Evolutionary conservation across 1,284 basidiomycete species (phyloP), one percentile per base, ranked within the genome.

Genomic region (Malassezia equina): DNA sequence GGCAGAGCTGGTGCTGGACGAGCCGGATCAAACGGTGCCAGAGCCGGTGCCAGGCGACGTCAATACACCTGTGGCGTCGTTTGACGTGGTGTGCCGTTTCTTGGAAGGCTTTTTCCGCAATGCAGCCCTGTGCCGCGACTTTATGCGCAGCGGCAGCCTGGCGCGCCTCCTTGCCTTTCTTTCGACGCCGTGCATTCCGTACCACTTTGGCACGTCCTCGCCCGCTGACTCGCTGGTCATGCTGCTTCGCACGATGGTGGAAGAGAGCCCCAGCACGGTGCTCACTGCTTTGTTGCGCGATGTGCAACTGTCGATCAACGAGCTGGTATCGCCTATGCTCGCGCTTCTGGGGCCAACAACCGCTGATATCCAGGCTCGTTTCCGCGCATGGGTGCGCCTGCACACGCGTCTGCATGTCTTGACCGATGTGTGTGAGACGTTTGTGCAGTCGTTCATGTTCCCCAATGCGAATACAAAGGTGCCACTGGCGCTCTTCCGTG

Each of bases 61-160:
- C 28, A 71, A 73, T 25, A 52, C 47, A 9, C 65, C 67, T 28
- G 58, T 71, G 25, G 56, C 52, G 12, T 62, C 61, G 43, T 71
- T 74, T 52, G 69, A 74, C 32, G 64, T 70, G 7, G 42, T 62
- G 34, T 62, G 70, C 11, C 71, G 70, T 36, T 71, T 74, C 60
- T 79, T 96, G 52, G 89, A 93, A 71, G 90, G 91, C 8, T 81
- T 98, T 44, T 90, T 98, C 77, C 90, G 93, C 67, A 90, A 83
- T 80, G 31, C 84, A 8, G 61, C 83, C 29, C 88, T 95, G 72
- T 89, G 87, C 78, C 84, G 84, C 59, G 93, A 96, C 63, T 96
- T 98, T 74, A 82, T 96, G 61, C 80, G 81, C 48, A 80, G 82
- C 2, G 85, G 87, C 55, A 88, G 89, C 12, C 79, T 96, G 15